phyloP scores from a whole-genome alignment of 768 basidiomycete genomes.

The Hypholoma sublateritium region DNA sequence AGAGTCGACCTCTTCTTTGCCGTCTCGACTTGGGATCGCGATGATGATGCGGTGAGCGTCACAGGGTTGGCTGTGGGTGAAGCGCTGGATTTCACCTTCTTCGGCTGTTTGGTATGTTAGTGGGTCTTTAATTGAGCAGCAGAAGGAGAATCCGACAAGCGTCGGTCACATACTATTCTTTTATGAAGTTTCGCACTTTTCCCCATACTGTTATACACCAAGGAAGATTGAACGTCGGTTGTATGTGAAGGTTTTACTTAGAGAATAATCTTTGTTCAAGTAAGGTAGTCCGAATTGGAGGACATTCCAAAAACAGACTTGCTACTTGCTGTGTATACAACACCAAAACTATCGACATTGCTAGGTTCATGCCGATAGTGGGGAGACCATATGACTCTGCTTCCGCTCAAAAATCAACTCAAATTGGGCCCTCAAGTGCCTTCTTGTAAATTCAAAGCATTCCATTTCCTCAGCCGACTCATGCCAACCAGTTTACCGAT shows the following conservation, averaged over 20 bases:
- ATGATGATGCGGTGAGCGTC: slow-evolving; percentile 20
- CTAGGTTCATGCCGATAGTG: no score
- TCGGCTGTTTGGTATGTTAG: slow-evolving; percentile 20
- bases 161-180: slow-evolving; percentile 41
- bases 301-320: no score
- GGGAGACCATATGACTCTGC: no score
- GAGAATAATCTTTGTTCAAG: no score
- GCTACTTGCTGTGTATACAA: no score
- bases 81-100: slow-evolving; percentile 36
- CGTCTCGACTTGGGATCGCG: slow-evolving; percentile 36
- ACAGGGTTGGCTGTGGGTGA: slow-evolving; percentile 18
- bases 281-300: no score
- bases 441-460: no score
- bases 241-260: not conserved
- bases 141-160: not conserved
- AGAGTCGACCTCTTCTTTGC: slow-evolving; percentile 52
- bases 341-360: no score
- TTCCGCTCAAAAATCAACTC: no score
- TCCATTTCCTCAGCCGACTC: no score
- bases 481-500: no score
- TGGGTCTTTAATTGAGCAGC: not conserved
- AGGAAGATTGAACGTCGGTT: not conserved
- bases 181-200: slow-evolving; percentile 69
- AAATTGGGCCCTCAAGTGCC: no score
- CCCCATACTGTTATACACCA: slow-evolving; percentile 41